Conservation (phyloP, 331 rosid species). For the Saraca asoca region DNA sequence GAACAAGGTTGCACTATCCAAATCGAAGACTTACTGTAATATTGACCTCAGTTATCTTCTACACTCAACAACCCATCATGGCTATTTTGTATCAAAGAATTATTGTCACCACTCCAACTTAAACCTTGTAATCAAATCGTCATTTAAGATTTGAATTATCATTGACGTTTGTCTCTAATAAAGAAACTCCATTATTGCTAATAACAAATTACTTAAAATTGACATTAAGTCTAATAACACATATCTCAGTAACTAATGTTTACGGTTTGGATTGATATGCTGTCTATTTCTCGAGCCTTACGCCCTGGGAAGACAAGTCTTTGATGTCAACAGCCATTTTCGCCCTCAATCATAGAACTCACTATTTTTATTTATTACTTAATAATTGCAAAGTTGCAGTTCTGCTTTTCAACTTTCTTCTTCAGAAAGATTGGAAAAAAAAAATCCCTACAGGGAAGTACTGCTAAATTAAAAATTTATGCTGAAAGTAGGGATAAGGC, state of each 20-base stretch:
- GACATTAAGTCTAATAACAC: neutral
- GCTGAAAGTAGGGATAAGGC: slow-evolving; percentile 1
- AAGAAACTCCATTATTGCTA: neutral
- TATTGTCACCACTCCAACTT: no score
- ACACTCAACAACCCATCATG: no score
- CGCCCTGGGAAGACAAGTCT: slow-evolving; percentile 15
- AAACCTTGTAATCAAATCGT: no score
- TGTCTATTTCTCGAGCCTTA: slow-evolving; percentile 23
- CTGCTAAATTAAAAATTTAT: neutral
- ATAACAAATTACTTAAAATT: neutral
- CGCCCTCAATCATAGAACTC: slow-evolving; percentile 21
- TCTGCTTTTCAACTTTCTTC: neutral
- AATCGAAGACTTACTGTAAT: no score
- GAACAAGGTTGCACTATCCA: no score
- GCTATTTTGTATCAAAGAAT: no score
- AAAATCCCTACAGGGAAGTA: neutral
- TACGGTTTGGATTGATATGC: neutral
- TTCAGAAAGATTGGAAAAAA: neutral
- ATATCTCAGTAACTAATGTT: neutral
- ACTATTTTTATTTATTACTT: slow-evolving; percentile 7
- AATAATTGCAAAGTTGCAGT: neutral
- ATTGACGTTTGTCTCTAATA: neutral
- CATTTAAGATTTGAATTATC: neutral
- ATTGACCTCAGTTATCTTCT: no score
- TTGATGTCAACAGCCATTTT: slow-evolving; percentile 13